These are phyloP conservation scores for Paracorniculantispora psalliotae DNA, from an alignment of 2,329 filamentous ascomycete species.

Conservation along the genomic window DNA sequence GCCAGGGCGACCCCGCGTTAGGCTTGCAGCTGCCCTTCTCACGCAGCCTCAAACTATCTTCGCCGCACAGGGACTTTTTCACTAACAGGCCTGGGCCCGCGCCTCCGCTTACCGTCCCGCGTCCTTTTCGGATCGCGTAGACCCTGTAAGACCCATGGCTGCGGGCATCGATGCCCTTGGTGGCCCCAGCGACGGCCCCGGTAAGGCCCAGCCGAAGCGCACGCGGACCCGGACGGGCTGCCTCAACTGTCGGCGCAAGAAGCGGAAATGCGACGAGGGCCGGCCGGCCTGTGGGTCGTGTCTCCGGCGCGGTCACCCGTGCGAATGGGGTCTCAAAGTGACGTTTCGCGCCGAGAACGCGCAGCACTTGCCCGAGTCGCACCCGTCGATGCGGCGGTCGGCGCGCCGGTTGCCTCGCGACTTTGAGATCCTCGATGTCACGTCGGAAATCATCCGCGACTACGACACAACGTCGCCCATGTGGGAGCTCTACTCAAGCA, in stretches of 20 bases:
- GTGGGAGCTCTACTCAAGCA: not conserved
- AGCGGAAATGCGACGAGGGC: conserved; percentile 34
- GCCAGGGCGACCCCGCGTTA: conserved; percentile 5
- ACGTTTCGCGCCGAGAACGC: conserved; percentile 34
- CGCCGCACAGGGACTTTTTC: not conserved
- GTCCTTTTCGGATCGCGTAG: not conserved
- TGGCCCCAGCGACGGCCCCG: not conserved
- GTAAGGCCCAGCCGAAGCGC: conserved; percentile 22
- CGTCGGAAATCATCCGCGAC: conserved; percentile 32
- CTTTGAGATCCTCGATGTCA: conserved; percentile 34
- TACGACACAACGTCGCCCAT: conserved; percentile 19
- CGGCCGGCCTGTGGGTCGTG: conserved; percentile 32
- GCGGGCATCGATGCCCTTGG: not conserved
- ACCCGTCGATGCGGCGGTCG: conserved; percentile 31
- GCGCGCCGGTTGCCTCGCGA: conserved; percentile 23
- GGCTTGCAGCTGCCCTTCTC: conserved; percentile 7
- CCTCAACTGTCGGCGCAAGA: conserved; percentile 34
- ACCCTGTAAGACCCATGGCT: not conserved
- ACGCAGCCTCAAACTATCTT: not conserved
- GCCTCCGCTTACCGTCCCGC: not conserved
- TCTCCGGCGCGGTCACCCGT: conserved; percentile 26
- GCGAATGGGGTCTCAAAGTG: conserved; percentile 35
- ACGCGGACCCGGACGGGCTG: conserved; percentile 32
- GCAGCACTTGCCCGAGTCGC: conserved; percentile 25
- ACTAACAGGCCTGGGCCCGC: not conserved